Conservation (phyloP, 257 asterid species). For the Schizonepeta tenuifolia region DNA sequence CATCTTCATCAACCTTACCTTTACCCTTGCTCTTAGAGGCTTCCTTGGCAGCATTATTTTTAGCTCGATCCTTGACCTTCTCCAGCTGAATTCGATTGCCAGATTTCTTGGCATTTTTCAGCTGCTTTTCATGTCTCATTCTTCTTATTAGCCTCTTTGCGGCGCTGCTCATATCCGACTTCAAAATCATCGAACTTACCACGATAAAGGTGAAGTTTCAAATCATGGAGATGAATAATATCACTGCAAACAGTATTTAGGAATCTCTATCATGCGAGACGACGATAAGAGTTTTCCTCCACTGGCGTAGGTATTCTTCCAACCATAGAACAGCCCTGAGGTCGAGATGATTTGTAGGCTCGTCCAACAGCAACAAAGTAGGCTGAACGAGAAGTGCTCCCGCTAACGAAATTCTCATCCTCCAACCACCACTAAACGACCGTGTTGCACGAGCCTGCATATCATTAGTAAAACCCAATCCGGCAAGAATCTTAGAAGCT, state of each 20-base stretch:
- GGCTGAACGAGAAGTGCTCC: slow-evolving; percentile 80
- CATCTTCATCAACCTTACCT: slow-evolving; percentile 61
- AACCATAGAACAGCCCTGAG: slow-evolving; percentile 78
- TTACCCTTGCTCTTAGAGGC: slow-evolving; percentile 58
- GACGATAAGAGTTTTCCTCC: slow-evolving; percentile 78
- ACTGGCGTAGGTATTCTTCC: slow-evolving; percentile 68
- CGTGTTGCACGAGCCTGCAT: slow-evolving; percentile 68
- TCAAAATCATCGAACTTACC: slow-evolving; percentile 70
- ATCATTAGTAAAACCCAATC: slow-evolving; percentile 67
- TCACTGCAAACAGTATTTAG: slow-evolving; percentile 65
- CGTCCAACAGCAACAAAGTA: slow-evolving; percentile 65
- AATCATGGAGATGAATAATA: slow-evolving; percentile 67
- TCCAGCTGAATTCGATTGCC: slow-evolving; percentile 67
- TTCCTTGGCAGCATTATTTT: slow-evolving; percentile 60
- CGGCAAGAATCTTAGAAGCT: slow-evolving; percentile 78
- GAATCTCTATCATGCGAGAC: slow-evolving; percentile 73
- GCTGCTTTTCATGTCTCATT: slow-evolving; percentile 60
- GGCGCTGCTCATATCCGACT: slow-evolving; percentile 65
- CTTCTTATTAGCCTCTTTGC: slow-evolving; percentile 65
- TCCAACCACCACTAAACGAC: slow-evolving; percentile 86
- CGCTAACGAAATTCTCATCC: slow-evolving; percentile 78
- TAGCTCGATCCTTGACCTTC: slow-evolving; percentile 65
- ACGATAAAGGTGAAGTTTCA: slow-evolving; percentile 62
- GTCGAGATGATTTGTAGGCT: slow-evolving; percentile 78
- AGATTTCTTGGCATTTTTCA: slow-evolving; percentile 62